Base-by-base conservation (phyloP, 257 asterid genomes). In the Solanum lycopersicoides region DNA sequence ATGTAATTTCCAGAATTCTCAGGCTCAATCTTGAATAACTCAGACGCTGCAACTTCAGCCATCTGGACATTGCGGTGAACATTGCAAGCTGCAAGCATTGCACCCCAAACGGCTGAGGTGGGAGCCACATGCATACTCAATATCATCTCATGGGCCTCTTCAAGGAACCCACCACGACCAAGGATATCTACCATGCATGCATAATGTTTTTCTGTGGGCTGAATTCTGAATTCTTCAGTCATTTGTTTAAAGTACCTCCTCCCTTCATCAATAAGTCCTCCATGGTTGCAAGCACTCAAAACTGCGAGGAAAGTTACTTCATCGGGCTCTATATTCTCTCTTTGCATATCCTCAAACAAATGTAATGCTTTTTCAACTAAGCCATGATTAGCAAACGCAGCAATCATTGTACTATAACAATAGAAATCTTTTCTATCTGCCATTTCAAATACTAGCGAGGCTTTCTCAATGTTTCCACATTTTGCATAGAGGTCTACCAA, bases 1-100 rank as follows among this genome's bases (percentile, higher is more conserved):
- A 39, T 37, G 50, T 83, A 89, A 76, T 84, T 47, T 32, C 87
- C 84, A 9, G 86, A 89, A 63, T 76, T 87, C 53, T 86, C 86
- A 74, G 88, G 89, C 71, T 87, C 89, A 66, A 87, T 87, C 83
- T 37, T 75, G 59, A 87, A 87, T 76, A 74, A 63, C 80, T 66
- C 76, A 75, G 60, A 34, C 0, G 89, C 83, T 50, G 89, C 87
- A 80, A 82, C 71, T 82, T 82, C 87, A 87, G 89, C 89, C 86
- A 87, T 60, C 86, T 47, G 44, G 76, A 68, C 83, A 68, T 87
- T 87, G 35, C 28, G 30, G 50, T 87, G 86, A 87, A 86, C 66
- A 32, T 44, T 82, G 60, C 82, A 86, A 42, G 73, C 83, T 41
- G 77, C 59, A 60, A 83, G 82, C 72, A 89, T 86, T 82, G 89